Base-by-base conservation (phyloP, 768 basidiomycete genomes). In the Pleurotus giganteus region DNA sequence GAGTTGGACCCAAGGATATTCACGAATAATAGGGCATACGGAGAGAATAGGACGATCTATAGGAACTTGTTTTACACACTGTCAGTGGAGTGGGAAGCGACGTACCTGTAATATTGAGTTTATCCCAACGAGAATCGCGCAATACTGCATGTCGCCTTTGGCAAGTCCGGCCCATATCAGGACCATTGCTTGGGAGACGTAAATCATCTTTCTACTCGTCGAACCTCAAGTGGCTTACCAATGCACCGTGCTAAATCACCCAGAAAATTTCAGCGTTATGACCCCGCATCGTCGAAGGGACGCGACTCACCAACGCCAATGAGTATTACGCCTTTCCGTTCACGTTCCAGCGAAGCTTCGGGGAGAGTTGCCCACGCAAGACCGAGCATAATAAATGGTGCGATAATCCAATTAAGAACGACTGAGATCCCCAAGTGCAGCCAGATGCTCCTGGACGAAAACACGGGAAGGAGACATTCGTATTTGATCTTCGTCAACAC, bases 311-410 rank as follows among this genome's bases (percentile, higher is more conserved):
- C 88, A 21, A 91, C 68, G 8, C 92, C 91, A 31, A 94, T 90
- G 72, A 94, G 74, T 61, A 94, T 86, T 2, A 94, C 86, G 2
- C 92, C 92, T 0, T 82, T 81, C 21, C 90, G 80, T 63, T 91
- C 89, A 2, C 78, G 77, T 19, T 84, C 83, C 1, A 88, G 76
- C 64, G 49, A 51, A 5, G 23, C 19, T 24, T 94, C 91, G 1
- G 90, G 91, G 0, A 94, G 76, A 3, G 89, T 88, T 11, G 88
- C 89, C 89, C 91, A 93, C 1, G 91, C 90, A 24, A 90, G 64
- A 2, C 75, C 91, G n/a, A 92, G 80, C 91, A 94, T 94, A 15
- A 91, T 62, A 47, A 93, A 77, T 0, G 91, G 91, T 1, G 86
- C 90, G 15, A 89, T 57, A 54, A 92, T 77, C 92, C 91, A 94